A percentile compares a stretch with the other conserved stretches of the same genome.
Conservation (phyloP, 306 rosid species). For the Trichosanthes cucumerina region DNA sequence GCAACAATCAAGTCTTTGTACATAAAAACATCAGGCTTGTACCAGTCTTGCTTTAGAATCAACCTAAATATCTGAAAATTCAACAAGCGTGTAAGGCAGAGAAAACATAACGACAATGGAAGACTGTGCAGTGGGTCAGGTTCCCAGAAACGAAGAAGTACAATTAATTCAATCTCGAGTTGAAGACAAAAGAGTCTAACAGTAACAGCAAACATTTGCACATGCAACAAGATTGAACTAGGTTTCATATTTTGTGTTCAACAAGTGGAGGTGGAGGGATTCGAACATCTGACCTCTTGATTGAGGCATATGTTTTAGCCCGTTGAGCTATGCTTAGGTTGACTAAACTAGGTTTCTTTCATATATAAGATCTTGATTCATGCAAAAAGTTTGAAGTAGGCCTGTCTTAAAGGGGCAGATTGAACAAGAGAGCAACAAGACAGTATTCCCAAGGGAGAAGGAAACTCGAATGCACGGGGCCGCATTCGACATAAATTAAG, state of each 20-base stretch:
- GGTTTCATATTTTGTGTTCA: too few relatives aligned
- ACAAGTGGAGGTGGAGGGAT: too few relatives aligned
- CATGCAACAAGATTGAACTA: background rate
- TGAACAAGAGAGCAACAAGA: background rate
- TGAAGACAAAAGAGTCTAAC: background rate
- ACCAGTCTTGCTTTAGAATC: conserved; percentile 81
- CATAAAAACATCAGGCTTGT: conserved; percentile 54
- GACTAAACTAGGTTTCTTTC: background rate
- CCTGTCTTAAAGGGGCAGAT: background rate
- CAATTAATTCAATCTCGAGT: background rate
- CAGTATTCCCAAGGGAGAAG: background rate
- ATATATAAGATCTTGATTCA: background rate
- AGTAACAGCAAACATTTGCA: background rate
- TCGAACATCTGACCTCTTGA: too few relatives aligned
- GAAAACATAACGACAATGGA: background rate
- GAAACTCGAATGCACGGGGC: background rate
- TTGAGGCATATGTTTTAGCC: too few relatives aligned
- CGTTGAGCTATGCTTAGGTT: too few relatives aligned
- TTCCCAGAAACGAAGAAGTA: background rate
- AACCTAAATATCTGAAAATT: conserved; percentile 54
- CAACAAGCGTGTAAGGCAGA: conserved; percentile 22
- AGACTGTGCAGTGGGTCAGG: background rate
- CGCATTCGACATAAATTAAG: background rate
- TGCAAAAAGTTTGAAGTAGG: background rate
- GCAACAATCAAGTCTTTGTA: conserved; percentile 80